These are phyloP conservation scores for Neltuma alba DNA, from an alignment of 306 rosid species.

Conservation along the genomic window DNA sequence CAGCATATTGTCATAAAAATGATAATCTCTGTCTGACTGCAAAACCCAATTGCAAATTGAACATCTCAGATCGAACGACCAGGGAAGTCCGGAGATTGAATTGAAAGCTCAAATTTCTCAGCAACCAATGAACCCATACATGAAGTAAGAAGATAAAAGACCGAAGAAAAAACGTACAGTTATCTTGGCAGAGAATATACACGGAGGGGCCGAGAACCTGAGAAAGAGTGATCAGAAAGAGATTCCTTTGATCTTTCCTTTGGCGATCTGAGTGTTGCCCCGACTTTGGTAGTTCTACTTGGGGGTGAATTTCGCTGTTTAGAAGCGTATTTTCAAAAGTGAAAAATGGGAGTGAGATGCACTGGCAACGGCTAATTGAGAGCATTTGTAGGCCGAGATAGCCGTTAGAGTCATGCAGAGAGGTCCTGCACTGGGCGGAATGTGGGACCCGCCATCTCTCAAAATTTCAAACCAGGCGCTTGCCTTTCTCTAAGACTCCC, in stretches of 20 bases:
- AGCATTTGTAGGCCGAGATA: conserved; percentile 27
- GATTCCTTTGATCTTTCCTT: conserved; percentile 13
- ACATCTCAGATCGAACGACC: not conserved
- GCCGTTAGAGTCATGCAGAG: conserved; percentile 39
- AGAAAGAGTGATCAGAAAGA: conserved; percentile 34
- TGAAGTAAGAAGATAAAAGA: not conserved
- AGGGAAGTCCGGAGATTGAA: not conserved
- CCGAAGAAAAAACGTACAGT: not conserved
- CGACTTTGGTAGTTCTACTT: not conserved
- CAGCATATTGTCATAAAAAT: not conserved
- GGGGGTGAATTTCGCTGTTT: not conserved
- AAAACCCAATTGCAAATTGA: not conserved
- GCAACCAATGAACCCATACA: conserved; percentile 14
- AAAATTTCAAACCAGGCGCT: not conserved
- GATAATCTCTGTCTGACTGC: not conserved
- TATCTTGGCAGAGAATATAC: not conserved
- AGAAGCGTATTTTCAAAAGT: conserved; percentile 29
- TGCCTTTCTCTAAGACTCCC: not conserved
- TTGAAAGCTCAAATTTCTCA: not conserved
- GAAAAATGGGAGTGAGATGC: conserved; percentile 14
- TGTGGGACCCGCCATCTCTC: not conserved
- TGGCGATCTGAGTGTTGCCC: not conserved
- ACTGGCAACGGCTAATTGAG: conserved; percentile 42
- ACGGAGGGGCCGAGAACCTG: conserved; percentile 37
- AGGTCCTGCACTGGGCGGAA: not conserved